Evolutionary conservation across 805 yeast species (phyloP).

Genomic region (Saturnispora serradocipensis): DNA sequence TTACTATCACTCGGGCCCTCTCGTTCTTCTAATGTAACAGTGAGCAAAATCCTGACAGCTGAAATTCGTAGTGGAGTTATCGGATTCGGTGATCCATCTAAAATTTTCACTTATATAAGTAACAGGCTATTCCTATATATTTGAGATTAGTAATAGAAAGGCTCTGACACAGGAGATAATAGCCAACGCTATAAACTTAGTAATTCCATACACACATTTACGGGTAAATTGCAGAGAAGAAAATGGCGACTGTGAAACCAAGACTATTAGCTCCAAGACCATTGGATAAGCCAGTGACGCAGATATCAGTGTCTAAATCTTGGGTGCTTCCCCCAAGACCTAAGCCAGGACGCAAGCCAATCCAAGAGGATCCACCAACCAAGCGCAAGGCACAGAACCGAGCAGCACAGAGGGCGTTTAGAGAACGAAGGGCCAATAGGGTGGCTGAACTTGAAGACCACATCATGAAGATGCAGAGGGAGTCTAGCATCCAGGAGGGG

Average conservation of each 20-base stretch:
- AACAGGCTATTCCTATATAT: background rate
- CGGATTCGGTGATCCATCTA: background rate
- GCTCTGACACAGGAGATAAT: background rate
- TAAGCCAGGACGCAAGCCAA: conserved; percentile 43
- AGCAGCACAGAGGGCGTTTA: conserved; percentile 88
- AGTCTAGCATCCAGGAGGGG: conserved; percentile 51
- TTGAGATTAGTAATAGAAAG: background rate
- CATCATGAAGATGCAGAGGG: conserved; percentile 58
- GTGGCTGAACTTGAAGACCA: conserved; percentile 70
- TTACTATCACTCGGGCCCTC: background rate
- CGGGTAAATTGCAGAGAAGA: background rate
- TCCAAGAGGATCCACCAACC: conserved; percentile 67
- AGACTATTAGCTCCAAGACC: background rate
- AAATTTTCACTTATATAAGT: background rate
- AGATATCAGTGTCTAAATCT: conserved; percentile 48
- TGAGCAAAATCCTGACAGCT: background rate
- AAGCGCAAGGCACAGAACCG: conserved; percentile 86
- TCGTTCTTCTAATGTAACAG: background rate
- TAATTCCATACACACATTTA: background rate
- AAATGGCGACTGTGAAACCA: background rate
- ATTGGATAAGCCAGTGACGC: conserved; percentile 27
- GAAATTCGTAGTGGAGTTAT: conserved; percentile 4
- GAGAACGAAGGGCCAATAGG: conserved; percentile 78
- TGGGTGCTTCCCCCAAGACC: conserved; percentile 58
- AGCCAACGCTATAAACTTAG: background rate